A percentile compares a stretch with the other conserved stretches of the same genome.
Evolutionary conservation across 805 yeast genomes (phyloP).

Genomic region (Kodamaea neixiangensis): DNA sequence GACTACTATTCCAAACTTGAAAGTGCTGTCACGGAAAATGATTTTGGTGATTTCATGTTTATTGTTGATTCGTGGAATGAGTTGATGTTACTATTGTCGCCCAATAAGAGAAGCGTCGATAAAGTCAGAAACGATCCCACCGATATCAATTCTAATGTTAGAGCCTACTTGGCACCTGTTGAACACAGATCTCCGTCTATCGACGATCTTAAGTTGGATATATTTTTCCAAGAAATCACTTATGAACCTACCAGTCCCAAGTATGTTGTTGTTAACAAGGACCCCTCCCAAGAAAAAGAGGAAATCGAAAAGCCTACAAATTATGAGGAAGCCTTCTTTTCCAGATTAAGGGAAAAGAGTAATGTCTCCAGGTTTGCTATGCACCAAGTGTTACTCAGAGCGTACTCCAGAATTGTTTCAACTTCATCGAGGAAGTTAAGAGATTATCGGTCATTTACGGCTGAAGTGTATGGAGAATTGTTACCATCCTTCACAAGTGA

Average conservation of each 20-base stretch:
- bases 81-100: slow-evolving; percentile 40
- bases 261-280: slow-evolving; percentile 4
- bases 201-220: slow-evolving; percentile 23
- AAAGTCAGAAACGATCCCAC: slow-evolving; percentile 4
- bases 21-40: slow-evolving; percentile 31
- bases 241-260: slow-evolving; percentile 15
- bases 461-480: slow-evolving; percentile 88
- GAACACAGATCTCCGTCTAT: slow-evolving; percentile 16
- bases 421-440: slow-evolving; percentile 66
- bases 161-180: slow-evolving; percentile 18
- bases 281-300: not conserved
- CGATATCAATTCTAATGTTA: slow-evolving; percentile 27
- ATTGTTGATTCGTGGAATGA: slow-evolving; percentile 44
- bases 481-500: slow-evolving; percentile 74
- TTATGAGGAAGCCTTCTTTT: slow-evolving; percentile 23
- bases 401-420: slow-evolving; percentile 76
- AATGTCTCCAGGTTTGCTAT: slow-evolving; percentile 36
- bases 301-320: slow-evolving; percentile 20
- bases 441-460: slow-evolving; percentile 82
- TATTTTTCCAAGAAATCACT: slow-evolving; percentile 19
- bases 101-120: slow-evolving; percentile 20
- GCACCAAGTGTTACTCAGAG: slow-evolving; percentile 71
- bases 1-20: slow-evolving; percentile 38
- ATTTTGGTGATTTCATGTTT: slow-evolving; percentile 36
- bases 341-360: slow-evolving; percentile 20